Evolutionary conservation across 1,139 yeast genomes (phyloP), one percentile per base, ranked within the genome.

Genomic region (Yamadazyma trypodendri): DNA sequence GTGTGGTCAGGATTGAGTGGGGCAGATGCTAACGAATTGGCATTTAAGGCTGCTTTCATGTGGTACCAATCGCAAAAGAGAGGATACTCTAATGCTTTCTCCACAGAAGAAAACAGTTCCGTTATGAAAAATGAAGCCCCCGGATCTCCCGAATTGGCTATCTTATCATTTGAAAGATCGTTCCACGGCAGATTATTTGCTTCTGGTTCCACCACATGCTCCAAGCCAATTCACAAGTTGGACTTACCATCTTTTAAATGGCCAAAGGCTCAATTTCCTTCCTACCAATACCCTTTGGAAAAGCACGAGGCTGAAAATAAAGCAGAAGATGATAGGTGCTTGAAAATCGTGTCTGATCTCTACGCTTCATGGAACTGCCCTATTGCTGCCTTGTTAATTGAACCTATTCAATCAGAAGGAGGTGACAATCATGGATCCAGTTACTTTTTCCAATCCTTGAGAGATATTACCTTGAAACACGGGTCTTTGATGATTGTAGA

Each of bases 151-250:
- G 85, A 81, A 28, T 65, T 81, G 54, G 84, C 89, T 28, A 79
- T 84, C 44, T 61, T 85, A 51, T 83, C 92, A 4, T 84, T 84
- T 60, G 77, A 78, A 55, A 68, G 78, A 44, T 84, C 87, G 22
- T 84, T 84, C 83, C 95, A 84, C 59, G 95, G 95, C 42, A 77
- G 95, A 61, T 68, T 84, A 46, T 83, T 84, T 65, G 95, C 92
- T 15, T 75, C 89, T 32, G 83, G 82, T 29, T 79, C 90, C 17
- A 76, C 84, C 47, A 84, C 95, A 21, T 72, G 89, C 59, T 82
- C 92, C 37, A 85, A 84, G 69, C 89, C 94, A 46, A 75, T 84
- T 50, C 94, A 85, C 70, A 84, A 84, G 68, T 74, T 84, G 61
- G 95, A 84, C 57, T 77, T 84, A 60, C 95, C 95, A 43, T 77